Percentiles rank a stretch among this genome's conserved stretches.
phyloP scores from a whole-genome alignment of 1,139 yeast genomes.

The Geotrichum reessii region DNA sequence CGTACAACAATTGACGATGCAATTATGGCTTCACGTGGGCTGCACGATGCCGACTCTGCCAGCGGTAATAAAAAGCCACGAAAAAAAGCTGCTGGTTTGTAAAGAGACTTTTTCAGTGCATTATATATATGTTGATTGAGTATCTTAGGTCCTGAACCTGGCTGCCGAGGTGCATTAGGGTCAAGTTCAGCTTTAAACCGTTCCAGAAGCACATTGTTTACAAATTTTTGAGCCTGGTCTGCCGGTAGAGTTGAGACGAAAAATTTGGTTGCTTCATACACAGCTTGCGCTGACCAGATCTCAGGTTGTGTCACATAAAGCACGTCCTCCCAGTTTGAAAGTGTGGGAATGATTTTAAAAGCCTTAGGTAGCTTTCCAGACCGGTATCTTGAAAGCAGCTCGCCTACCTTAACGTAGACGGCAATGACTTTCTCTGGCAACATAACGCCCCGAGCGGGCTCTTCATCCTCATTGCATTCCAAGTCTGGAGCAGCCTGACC shows the following conservation, averaged over 20 bases:
- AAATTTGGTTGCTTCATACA: constrained; percentile 88
- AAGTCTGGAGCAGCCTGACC: constrained; percentile 2
- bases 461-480: constrained; percentile 25
- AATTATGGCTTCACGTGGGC: constrained; percentile 89
- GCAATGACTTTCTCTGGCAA: constrained; percentile 94
- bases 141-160: constrained; percentile 27
- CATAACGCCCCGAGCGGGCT: constrained; percentile 50
- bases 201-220: constrained; percentile 68
- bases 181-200: constrained; percentile 81
- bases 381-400: constrained; percentile 76
- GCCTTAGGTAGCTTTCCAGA: constrained; percentile 94
- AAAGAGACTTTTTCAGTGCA: constrained; percentile 82
- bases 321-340: constrained; percentile 93
- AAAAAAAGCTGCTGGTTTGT: constrained; percentile 96
- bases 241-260: constrained; percentile 88
- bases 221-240: constrained; percentile 80
- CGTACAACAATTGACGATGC: constrained; percentile 87
- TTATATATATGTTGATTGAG: constrained; percentile 86
- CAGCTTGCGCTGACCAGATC: constrained; percentile 93
- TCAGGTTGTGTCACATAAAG: constrained; percentile 88
- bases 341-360: constrained; percentile 87
- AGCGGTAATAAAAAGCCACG: constrained; percentile 91
- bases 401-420: constrained; percentile 89
- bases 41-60: constrained; percentile 56
- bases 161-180: constrained; percentile 40